Base-by-base conservation (phyloP, 129 eudicot species). In the Artemisia argyi region DNA sequence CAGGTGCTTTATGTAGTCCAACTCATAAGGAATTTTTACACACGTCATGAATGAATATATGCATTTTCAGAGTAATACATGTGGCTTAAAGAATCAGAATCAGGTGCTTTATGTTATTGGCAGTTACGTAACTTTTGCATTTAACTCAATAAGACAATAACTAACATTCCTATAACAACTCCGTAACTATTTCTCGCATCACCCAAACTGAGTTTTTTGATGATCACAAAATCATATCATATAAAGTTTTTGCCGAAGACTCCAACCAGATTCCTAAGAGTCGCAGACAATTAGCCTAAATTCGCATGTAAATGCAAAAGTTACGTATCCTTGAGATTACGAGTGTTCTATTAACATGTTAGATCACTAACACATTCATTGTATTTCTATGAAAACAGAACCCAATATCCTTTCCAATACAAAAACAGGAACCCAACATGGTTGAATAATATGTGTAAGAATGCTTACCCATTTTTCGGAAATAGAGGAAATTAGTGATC, bases 391-490 rank as follows among this genome's bases (percentile, higher is more conserved):
- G 13, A 63, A 67, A 44, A 56, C 44, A 64, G 20, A 63, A 44
- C 55, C 52, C 72, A 24, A 63, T 39, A 39, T 39, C 44, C 44
- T 39, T 39, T 39, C 44, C 7, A 39, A 7, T 39, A 39, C 44
- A 39, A 39, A 39, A 39, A 39, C 44, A 39, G 9, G 8, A 7
- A 39, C 7, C 44, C 44, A 6, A 1, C 44, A 39, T 39, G 49
- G n/a, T 50, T 18, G 74, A 44, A 53, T 48, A 11, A 62, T 46
- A 74, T 2, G 60, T 30, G 61, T 30, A 68, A 48, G 67, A 53
- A 53, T 61, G 64, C 69, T 55, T 86, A 95, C 99, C 99, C 99
- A 95, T 88, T 82, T 95, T 95, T 7, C 99, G 86, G 81, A 95
- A 95, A 79, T 95, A 90, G 32, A 95, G 74, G 71, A 95, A 95